Base-by-base conservation (phyloP, 192 early-diverging fungal species). In the Backusella luteola region DNA sequence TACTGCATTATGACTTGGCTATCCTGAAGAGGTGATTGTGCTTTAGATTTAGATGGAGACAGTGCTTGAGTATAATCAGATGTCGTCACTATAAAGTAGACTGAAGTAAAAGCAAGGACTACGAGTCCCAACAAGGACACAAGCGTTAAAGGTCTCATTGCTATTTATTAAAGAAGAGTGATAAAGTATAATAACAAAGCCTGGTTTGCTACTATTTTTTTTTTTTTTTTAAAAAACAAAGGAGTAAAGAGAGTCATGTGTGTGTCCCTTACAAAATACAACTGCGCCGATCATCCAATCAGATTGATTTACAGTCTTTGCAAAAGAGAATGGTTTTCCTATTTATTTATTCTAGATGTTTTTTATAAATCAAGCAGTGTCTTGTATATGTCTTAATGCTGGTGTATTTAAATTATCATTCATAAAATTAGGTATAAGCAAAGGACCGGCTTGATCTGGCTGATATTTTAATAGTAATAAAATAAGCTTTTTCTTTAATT, bases 1-100 rank as follows among this genome's bases (percentile, higher is more conserved):
- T 80, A 69, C 34, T 79, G 76, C 86, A 87, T 87, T 71, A 87
- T 83, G 11, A 77, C 74, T 17, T 44, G 56, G 23, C 56, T 63
- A 29, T 63, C 26, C 8, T 63, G 23, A 63, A 29, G 56, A 14
- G 21, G 56, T 29, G 56, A 63, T 63, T 23, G 26, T 26, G 23
- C 4, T 29, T 23, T 29, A 63, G 53, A 23, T 23, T 21, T 23
- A 59, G 53, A 23, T 23, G 56, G 32, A 8, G 56, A 63, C 8
- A 26, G 56, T 63, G 56, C 4, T 29, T 63, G 21, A 4, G 21
- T 63, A 63, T 63, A 63, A 63, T 63, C 56, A 63, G 56, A 29
- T 26, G 21, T 63, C 7, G 21, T 23, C 0, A 26, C 12, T 29
- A 63, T 63, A 63, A 63, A 63, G 23, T 63, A 63, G 9, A 63